Conservation (phyloP, 192 early-diverging fungal species). For the Backusella morwellensis region DNA sequence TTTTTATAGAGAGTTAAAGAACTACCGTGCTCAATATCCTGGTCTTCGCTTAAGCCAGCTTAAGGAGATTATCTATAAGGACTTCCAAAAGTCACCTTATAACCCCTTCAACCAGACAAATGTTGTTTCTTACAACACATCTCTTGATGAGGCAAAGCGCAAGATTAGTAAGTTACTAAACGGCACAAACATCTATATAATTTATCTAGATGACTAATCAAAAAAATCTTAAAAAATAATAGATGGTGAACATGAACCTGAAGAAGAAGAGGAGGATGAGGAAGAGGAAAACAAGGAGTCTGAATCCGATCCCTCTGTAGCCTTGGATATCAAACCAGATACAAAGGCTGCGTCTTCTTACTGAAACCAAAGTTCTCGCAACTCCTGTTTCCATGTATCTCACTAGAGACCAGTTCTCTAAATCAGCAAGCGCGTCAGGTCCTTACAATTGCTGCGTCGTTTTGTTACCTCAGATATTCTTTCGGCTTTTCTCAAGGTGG, state of each 20-base stretch:
- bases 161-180: conserved; percentile 11
- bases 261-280: background rate
- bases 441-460: background rate
- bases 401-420: background rate
- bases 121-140: conserved; percentile 70
- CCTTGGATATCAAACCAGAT: background rate
- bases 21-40: conserved; percentile 76
- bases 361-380: background rate
- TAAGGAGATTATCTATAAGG: conserved; percentile 79
- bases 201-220: background rate
- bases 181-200: background rate
- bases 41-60: conserved; percentile 74
- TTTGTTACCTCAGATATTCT: background rate
- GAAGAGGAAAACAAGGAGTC: background rate
- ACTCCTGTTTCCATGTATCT: background rate
- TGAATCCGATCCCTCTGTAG: background rate
- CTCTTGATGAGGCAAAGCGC: conserved; percentile 45
- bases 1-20: conserved; percentile 54
- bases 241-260: conserved; percentile 7
- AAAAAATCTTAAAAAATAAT: background rate
- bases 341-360: background rate
- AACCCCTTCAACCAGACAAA: conserved; percentile 78
- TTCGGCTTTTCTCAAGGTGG: background rate
- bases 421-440: background rate
- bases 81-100: conserved; percentile 72